A percentile compares a stretch with the other conserved stretches of the same genome.
These are phyloP conservation scores for Thermothielavioides terrestris DNA, from an alignment of 495 filamentous ascomycete genomes.

Conservation along the genomic window DNA sequence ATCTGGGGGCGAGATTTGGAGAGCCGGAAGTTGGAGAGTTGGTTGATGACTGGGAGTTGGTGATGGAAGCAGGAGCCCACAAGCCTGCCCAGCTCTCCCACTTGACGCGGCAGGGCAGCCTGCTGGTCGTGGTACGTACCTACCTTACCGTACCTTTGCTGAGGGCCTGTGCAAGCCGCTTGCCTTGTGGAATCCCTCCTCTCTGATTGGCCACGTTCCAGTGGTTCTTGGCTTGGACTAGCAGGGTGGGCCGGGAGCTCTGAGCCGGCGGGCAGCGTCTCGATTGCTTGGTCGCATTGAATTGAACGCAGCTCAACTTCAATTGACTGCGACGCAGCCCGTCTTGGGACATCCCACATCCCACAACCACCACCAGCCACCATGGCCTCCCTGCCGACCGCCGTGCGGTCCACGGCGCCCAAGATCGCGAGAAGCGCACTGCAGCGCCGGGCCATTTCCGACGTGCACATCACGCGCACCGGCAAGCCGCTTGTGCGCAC, in stretches of 20 bases:
- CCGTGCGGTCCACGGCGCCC: conserved; percentile 36
- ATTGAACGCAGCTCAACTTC: conserved; percentile 18
- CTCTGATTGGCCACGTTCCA: conserved; percentile 7
- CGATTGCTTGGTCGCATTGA: conserved; percentile 11
- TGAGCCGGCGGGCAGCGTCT: conserved; percentile 8
- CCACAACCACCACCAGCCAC: conserved; percentile 22
- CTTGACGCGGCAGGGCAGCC: conserved; percentile 29
- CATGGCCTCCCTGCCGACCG: conserved; percentile 42
- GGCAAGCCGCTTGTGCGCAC: conserved; percentile 77
- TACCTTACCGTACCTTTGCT: background rate
- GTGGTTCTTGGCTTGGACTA: background rate
- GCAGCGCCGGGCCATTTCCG: conserved; percentile 53
- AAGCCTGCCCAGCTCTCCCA: conserved; percentile 14
- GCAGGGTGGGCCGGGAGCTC: conserved; percentile 17
- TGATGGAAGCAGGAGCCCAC: conserved; percentile 11
- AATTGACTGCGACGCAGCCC: conserved; percentile 26
- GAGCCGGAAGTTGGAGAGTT: background rate
- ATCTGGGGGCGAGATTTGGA: background rate
- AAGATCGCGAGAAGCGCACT: conserved; percentile 19
- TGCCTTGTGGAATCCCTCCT: background rate
- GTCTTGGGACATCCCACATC: conserved; percentile 33
- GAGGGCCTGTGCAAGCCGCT: conserved; percentile 5
- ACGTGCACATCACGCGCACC: conserved; percentile 76
- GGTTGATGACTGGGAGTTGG: background rate
- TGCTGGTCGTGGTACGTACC: conserved; percentile 16